Evolutionary conservation across 768 basidiomycete species (phyloP).

Genomic region (Steccherinum ochraceum): DNA sequence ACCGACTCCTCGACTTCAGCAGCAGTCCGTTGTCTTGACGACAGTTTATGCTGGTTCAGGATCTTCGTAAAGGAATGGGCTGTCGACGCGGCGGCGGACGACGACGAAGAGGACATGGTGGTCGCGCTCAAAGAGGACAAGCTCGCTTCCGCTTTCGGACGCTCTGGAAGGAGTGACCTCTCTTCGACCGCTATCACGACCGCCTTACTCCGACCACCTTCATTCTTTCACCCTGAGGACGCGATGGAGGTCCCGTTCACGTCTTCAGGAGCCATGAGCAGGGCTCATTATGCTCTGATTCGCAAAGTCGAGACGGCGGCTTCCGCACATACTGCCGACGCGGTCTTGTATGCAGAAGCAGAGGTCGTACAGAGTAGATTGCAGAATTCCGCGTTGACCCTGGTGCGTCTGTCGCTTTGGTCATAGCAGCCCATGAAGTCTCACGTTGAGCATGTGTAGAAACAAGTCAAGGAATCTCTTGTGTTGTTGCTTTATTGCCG

Average conservation of each 20-base stretch:
- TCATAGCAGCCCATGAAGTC: not conserved
- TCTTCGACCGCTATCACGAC: not conserved
- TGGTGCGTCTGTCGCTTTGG: conserved; percentile 37
- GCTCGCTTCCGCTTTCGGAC: not conserved
- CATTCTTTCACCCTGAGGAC: conserved; percentile 1
- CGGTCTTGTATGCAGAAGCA: conserved; percentile 53
- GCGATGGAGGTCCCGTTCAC: conserved; percentile 73
- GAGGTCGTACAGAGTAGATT: conserved; percentile 49
- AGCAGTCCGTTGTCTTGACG: conserved; percentile 57
- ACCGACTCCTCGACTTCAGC: conserved; percentile 72
- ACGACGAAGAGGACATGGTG: conserved; percentile 9
- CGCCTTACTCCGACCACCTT: not conserved
- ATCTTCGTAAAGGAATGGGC: conserved; percentile 81
- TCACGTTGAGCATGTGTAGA: conserved; percentile 31
- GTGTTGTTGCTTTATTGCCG: conserved; percentile 68
- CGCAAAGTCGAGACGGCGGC: conserved; percentile 60
- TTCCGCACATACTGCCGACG: conserved; percentile 54
- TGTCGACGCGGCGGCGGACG: conserved; percentile 28
- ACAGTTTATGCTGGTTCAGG: conserved; percentile 59
- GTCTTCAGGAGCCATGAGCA: conserved; percentile 72
- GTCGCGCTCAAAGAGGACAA: not conserved
- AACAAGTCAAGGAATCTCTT: conserved; percentile 57
- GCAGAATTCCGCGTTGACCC: conserved; percentile 39
- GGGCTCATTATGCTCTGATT: conserved; percentile 71
- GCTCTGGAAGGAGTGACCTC: not conserved